phyloP scores from a whole-genome alignment of 2,329 filamentous ascomycete species.

The Trichoderma hamatum region DNA sequence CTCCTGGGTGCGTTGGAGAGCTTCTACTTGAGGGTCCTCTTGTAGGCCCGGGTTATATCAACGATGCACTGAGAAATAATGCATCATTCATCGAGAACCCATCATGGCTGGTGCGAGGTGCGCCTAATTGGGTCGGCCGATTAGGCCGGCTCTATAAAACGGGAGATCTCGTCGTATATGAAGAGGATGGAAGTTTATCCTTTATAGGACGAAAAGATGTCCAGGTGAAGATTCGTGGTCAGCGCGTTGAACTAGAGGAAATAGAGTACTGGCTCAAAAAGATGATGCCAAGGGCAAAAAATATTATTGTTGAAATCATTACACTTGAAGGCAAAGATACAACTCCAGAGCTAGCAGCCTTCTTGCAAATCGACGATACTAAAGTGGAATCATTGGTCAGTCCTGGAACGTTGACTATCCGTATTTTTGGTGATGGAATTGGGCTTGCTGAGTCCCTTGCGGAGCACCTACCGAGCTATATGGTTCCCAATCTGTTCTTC shows the following conservation, averaged over 20 bases:
- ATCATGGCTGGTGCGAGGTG: constrained; percentile 32
- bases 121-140: neutral
- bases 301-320: constrained; percentile 1
- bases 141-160: constrained; percentile 47
- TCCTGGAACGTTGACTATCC: neutral
- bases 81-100: constrained; percentile 48
- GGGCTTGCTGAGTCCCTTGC: neutral
- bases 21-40: constrained; percentile 47
- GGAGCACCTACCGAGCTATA: neutral
- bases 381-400: too few species aligned
- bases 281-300: neutral
- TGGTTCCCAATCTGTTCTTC: neutral
- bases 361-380: neutral
- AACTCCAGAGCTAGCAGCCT: neutral
- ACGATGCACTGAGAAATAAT: constrained; percentile 49
- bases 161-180: constrained; percentile 51
- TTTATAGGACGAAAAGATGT: constrained; percentile 59
- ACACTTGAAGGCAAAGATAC: neutral
- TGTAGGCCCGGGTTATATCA: constrained; percentile 54
- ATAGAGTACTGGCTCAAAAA: constrained; percentile 26
- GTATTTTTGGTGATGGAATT: neutral
- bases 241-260: constrained; percentile 54
- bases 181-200: constrained; percentile 45
- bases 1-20: constrained; percentile 42
- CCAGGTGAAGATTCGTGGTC: constrained; percentile 64